Evolutionary conservation across 192 early-diverging fungal genomes (phyloP).

Genomic region (Gonapodya sp.): DNA sequence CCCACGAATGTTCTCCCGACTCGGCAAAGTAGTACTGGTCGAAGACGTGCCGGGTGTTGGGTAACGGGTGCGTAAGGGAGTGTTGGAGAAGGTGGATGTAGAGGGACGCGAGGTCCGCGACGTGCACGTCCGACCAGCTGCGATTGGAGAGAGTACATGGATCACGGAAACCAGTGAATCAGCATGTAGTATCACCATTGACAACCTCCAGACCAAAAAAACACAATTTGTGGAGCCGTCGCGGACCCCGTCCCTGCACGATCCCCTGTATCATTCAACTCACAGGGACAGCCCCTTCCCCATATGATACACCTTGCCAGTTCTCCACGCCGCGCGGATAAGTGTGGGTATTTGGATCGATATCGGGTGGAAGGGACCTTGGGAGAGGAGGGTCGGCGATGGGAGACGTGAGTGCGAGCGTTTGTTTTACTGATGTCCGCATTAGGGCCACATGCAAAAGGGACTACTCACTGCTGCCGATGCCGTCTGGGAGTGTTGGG

Average conservation of each 20-base stretch:
- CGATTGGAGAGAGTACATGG: no score
- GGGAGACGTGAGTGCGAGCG: no score
- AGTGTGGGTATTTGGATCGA: slow-evolving; percentile 22
- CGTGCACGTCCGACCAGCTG: slow-evolving; percentile 6
- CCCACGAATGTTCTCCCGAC: background rate
- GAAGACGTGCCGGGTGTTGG: background rate
- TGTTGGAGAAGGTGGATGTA: background rate
- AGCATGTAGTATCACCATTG: no score
- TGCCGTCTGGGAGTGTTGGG: background rate
- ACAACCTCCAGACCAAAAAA: no score
- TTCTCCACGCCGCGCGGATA: slow-evolving; percentile 10
- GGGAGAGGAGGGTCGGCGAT: no score
- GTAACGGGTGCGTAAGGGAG: background rate
- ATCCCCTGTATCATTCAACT: no score
- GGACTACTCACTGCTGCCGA: no score
- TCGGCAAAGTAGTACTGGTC: slow-evolving; percentile 2
- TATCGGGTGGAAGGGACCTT: slow-evolving; percentile 14
- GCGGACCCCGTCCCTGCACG: no score
- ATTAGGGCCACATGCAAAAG: no score
- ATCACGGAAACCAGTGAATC: no score
- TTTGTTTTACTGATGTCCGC: no score
- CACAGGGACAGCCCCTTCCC: slow-evolving; percentile 18
- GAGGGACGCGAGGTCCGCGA: background rate
- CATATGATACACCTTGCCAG: slow-evolving; percentile 10
- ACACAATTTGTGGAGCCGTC: no score